Evolutionary conservation across 768 basidiomycete species (phyloP), one percentile per base, ranked within the genome.

Genomic region (Roridomyces roridus): DNA sequence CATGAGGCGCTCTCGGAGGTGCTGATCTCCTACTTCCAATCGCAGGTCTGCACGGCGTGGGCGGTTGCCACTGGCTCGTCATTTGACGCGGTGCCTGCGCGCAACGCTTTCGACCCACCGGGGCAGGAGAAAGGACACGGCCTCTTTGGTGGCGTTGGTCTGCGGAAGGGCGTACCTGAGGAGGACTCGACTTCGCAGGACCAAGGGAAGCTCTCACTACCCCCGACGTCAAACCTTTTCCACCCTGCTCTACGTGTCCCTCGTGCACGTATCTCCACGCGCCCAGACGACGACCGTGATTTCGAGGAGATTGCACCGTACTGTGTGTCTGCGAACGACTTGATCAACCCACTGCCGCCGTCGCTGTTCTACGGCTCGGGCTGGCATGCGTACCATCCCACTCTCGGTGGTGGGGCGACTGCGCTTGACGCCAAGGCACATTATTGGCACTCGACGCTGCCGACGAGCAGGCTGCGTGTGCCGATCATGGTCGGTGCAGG

Each of bases 251-350:
- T 79, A 7, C 79, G 77, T 34, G 85, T 97, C 4, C 96, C 96
- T 4, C 79, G 83, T 0, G 80, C 83, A 28, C 82, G 92, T 8
- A 88, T 98, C 71, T 83, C 81, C 55, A 84, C 85, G 6, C 84
- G 82, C 3, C 91, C 91, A 3, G 74, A 73, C 55, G 74, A 70
- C 1, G 63, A 70, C 12, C 72, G 76, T 1, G 78, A 84, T 4
- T 96, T 90, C 71, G 85, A 91, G 69, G 97, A 98, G 72, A 85
- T 96, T 46, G 81, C 86, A 35, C 97, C 96, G 7, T 94, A 82
- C 76, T 98, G 97, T 72, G 94, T 93, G 0, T 89, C 88, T 20
- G 97, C 97, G n/a, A 96, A 98, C 72, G 96, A 99, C 70, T 80
- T 98, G 47, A 93, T 99, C 72, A 98, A 98, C 75, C 97, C 97